phyloP scores from a whole-genome alignment of 305 asterid species.

The Salvia sclarea region DNA sequence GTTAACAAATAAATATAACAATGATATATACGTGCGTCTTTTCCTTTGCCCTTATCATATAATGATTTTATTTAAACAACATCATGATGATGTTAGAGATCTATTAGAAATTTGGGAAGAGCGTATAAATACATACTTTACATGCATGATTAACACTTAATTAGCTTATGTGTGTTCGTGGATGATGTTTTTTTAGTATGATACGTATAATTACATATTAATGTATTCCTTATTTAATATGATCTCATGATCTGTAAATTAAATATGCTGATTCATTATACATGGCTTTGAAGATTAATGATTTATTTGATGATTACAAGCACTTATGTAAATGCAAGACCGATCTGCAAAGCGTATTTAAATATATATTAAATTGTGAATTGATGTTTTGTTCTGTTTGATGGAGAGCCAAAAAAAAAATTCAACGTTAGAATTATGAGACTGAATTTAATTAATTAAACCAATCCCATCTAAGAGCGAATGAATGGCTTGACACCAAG shows the following conservation, averaged over 20 bases:
- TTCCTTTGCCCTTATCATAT: background rate
- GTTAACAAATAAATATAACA: background rate
- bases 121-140: background rate
- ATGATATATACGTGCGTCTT: background rate
- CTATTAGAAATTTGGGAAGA: background rate
- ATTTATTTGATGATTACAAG: too few relatives aligned
- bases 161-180: background rate
- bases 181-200: background rate
- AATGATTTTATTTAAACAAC: background rate
- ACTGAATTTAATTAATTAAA: conserved; percentile 14
- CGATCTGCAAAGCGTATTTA: background rate
- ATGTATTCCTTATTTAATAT: too few relatives aligned
- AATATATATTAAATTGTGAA: background rate
- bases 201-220: too few relatives aligned
- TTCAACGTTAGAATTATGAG: conserved; percentile 14
- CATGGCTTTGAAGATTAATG: too few relatives aligned
- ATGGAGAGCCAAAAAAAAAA: conserved; percentile 19
- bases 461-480: conserved; percentile 16
- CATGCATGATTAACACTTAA: background rate
- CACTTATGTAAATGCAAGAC: too few relatives aligned
- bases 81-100: background rate
- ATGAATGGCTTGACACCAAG: conserved; percentile 25
- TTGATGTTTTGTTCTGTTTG: conserved; percentile 20
- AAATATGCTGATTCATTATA: too few relatives aligned
- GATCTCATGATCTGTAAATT: too few relatives aligned